Evolutionary conservation across 352 stramenopile genomes (phyloP), one percentile per base, ranked within the genome.

Genomic region (Phytopythium montanum): DNA sequence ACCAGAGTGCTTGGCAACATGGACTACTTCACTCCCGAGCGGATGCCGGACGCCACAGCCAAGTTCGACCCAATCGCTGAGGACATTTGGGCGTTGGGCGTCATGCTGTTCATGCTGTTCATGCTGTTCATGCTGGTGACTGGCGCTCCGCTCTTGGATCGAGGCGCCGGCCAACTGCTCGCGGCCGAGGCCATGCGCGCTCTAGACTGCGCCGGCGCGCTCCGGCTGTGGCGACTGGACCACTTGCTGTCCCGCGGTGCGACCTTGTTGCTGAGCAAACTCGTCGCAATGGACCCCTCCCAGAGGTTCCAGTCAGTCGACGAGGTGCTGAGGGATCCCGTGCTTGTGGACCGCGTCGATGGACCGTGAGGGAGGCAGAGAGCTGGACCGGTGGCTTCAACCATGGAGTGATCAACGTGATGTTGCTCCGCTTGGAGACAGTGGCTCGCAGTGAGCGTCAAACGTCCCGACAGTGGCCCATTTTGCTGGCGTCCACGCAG

Each of bases 71-170:
- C 19, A 1, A n/a, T 18, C 3, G 38, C 10, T n/a, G 31, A 36
- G 31, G 31, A 36, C 31, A 7, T 36, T 7, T 36, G 31, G 31
- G 31, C 31, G 5, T 7, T 36, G 31, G 31, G 31, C 31, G 31
- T 79, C 33, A 38, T 81, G 46, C 54, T 81, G 2, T 81, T 77
- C 60, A 62, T 74, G 25, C 25, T 81, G 60, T n/a, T 79, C 33
- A 36, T 81, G 46, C 54, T 81, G 2, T 81, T 77, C 60, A 62
- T 74, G 25, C 25, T 81, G 60, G 56, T 73, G 12, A 73, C 72
- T 1, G 72, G 69, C 13, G 66, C 60, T 21, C 62, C 66, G 14
- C 61, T 75, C 5, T 42, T 73, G 10, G 41, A 60, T 5, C 14
- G 55, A 53, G 10, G 66, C 57, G 50, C 59, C 6, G 66, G 66